Evolutionary conservation across 768 basidiomycete genomes (phyloP).

Genomic region (Trametes elegans): DNA sequence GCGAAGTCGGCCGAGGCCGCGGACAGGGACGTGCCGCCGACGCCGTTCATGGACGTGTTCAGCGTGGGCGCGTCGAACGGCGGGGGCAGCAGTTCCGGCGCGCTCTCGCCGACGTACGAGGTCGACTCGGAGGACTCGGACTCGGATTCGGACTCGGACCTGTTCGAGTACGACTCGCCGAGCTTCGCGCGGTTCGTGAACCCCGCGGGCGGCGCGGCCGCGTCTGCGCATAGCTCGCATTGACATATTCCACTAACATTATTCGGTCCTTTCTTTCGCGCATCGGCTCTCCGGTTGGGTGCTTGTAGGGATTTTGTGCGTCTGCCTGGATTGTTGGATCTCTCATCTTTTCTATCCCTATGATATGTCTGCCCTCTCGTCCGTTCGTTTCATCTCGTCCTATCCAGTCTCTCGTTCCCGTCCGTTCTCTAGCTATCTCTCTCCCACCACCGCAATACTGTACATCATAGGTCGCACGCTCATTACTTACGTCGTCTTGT

Average conservation of each 20-base stretch:
- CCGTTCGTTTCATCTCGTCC: background rate
- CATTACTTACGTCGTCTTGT: background rate
- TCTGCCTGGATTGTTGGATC: no score
- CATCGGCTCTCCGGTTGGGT: background rate
- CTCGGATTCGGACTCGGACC: conserved; percentile 25
- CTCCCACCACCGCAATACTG: background rate
- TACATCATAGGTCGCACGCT: background rate
- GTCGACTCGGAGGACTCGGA: conserved; percentile 34
- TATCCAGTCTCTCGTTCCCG: background rate
- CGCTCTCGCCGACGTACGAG: conserved; percentile 26
- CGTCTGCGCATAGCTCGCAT: conserved; percentile 1
- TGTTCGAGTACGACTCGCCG: conserved; percentile 37
- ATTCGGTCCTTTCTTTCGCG: no score
- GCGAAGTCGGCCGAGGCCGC: conserved; percentile 66
- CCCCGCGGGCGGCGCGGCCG: background rate
- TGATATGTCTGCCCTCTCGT: background rate
- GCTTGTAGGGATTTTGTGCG: background rate
- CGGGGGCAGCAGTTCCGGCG: background rate
- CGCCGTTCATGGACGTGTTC: conserved; percentile 81
- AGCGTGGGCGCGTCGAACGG: conserved; percentile 39
- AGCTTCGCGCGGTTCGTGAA: conserved; percentile 19
- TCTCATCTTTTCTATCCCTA: no score
- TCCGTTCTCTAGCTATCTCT: background rate
- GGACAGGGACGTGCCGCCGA: conserved; percentile 59
- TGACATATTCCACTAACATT: no score